Base-by-base conservation (phyloP, 345 rosid species). In the Dipteronia dyeriana region DNA sequence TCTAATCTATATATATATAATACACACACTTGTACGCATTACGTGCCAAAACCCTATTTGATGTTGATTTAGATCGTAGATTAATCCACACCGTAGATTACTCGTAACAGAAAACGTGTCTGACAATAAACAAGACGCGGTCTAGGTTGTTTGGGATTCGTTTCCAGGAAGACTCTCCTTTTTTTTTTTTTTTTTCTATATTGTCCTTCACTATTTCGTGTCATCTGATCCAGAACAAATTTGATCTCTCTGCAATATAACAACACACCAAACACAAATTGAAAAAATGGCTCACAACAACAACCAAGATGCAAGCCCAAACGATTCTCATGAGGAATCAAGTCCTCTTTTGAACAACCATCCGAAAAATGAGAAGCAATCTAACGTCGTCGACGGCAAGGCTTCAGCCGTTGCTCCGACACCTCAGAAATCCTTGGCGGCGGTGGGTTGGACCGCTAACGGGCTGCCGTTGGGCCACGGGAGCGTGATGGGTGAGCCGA, bases 401-500 rank as follows among this genome's bases (percentile, higher is more conserved):
- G 1, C 70, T 31, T 54, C 49, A 29, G 75, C 81, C 61, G 53
- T 80, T 41, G 79, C 60, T 74, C 76, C 81, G 38, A 63, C 39
- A 13, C 73, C 56, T 22, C 78, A 49, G 38, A 70, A 47, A 20
- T 66, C 64, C 3, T 34, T 66, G 74, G 60, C 16, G 16, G 17
- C 60, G 20, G 70, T 51, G 64, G 90, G 90, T 0, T 93, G 98
- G 98, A 90, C 96, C 63, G 94, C 94, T 5, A 82, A 93, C 77
- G 99, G 99, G 63, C 68, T 92, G 76, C 97, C 97, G 31, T 70
- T 95, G 85, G 80, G 80, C 26, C 90, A 83, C 74, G 92, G 91
- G n/a, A 89, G 90, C 85, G 94, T 90, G 72, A 84, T 95, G n/a
- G 98, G 98, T 7, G 98, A 95, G 83, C 96, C 96, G 7, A 81